Percentiles rank a stretch among this genome's conserved stretches.
These are phyloP conservation scores for Plasmodium fragile DNA, from an alignment of 169 alveolate species.

Conservation along the genomic window DNA sequence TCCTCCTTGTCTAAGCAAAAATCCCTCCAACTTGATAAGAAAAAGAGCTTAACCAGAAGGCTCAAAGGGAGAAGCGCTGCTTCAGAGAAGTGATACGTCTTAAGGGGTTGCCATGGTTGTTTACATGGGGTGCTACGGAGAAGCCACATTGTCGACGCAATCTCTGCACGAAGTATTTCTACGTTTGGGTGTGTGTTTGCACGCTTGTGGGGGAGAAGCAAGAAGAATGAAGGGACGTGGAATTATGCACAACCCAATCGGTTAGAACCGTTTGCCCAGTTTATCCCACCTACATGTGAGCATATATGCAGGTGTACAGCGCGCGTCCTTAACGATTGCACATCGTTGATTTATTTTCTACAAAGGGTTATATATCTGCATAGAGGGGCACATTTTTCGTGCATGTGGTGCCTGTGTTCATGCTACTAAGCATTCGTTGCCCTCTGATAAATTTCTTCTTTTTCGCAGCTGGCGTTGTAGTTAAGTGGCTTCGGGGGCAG, in stretches of 20 bases:
- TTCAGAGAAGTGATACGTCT: background rate
- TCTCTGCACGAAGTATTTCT: too few species aligned
- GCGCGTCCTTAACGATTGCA: background rate
- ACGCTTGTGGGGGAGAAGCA: too few species aligned
- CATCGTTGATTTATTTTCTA: background rate
- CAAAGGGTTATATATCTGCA: background rate
- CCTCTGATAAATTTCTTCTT: background rate
- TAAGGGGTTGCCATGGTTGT: too few species aligned
- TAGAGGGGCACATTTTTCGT: background rate
- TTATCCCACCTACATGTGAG: background rate
- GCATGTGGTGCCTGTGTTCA: background rate
- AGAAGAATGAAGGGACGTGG: too few species aligned
- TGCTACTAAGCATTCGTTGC: background rate
- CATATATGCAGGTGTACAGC: background rate
- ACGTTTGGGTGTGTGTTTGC: too few species aligned
- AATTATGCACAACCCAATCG: too few species aligned
- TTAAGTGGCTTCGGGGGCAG: background rate
- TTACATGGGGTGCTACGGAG: too few species aligned
- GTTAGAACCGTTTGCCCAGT: background rate
- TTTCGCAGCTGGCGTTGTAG: background rate
- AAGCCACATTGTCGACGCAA: too few species aligned
- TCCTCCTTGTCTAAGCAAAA: background rate
- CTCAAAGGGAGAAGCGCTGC: background rate
- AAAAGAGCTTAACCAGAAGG: background rate
- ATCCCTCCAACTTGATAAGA: conserved; percentile 13